Evolutionary conservation across 768 basidiomycete genomes (phyloP).

Genomic region (Lactifluus echinatus): DNA sequence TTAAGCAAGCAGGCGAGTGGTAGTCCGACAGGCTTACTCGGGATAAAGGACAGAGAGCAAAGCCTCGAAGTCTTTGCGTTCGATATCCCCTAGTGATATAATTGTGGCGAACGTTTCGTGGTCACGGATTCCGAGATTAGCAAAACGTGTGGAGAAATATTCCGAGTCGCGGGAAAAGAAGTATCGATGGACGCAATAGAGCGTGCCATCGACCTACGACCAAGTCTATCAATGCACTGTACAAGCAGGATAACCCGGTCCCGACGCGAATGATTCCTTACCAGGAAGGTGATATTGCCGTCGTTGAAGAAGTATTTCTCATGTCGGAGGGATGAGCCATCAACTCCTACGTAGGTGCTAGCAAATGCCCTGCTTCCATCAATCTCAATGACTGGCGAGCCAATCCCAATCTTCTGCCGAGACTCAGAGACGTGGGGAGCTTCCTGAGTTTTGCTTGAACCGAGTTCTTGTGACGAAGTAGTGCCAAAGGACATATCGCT

Average conservation of each 20-base stretch:
- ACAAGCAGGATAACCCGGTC: too few species aligned
- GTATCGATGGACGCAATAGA: constrained; percentile 11
- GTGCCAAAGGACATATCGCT: not conserved
- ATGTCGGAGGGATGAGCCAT: constrained; percentile 2
- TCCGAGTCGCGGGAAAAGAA: constrained; percentile 13
- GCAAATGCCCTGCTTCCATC: not conserved
- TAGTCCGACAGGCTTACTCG: not conserved
- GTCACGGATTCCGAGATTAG: not conserved
- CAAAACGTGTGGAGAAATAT: constrained; percentile 6
- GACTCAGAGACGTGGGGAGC: not conserved
- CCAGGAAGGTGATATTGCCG: constrained; percentile 16
- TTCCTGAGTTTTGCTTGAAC: not conserved
- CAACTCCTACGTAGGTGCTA: not conserved
- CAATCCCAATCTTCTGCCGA: not conserved
- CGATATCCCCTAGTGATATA: not conserved
- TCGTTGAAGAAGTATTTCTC: constrained; percentile 12
- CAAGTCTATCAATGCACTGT: not conserved
- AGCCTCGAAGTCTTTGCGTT: constrained; percentile 10
- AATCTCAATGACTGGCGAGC: too few species aligned
- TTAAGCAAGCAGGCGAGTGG: not conserved
- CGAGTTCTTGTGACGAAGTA: not conserved
- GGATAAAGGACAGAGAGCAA: constrained; percentile 13
- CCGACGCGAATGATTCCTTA: not conserved
- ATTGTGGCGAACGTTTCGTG: not conserved
- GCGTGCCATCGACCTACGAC: constrained; percentile 4